Evolutionary conservation across 2,329 filamentous ascomycete species (phyloP).

Genomic region (Decorospora gaudefroyi): DNA sequence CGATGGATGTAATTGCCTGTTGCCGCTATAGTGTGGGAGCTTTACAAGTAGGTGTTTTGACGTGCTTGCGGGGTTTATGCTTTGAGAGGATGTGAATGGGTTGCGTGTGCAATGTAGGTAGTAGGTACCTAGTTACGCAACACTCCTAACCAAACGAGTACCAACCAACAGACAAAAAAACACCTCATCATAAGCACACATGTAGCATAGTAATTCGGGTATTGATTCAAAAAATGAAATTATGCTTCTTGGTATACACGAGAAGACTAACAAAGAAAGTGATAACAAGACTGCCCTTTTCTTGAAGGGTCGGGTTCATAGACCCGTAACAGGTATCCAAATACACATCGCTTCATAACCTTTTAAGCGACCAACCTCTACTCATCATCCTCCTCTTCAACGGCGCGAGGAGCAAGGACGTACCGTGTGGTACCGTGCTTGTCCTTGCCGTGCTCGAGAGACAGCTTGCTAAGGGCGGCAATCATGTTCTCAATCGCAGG

Average conservation of each 20-base stretch:
- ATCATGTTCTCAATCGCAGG: slow-evolving; percentile 70
- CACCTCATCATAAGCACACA: too few relatives aligned
- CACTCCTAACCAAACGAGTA: too few relatives aligned
- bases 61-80: too few relatives aligned
- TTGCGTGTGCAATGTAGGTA: too few relatives aligned
- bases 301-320: slow-evolving; percentile 31
- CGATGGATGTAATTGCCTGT: too few relatives aligned
- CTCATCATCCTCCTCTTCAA: slow-evolving; percentile 57
- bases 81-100: too few relatives aligned
- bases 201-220: too few relatives aligned
- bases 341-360: slow-evolving; percentile 30
- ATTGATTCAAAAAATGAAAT: slow-evolving; percentile 37
- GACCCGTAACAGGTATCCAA: slow-evolving; percentile 34
- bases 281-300: slow-evolving; percentile 37
- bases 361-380: slow-evolving; percentile 31
- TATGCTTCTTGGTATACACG: slow-evolving; percentile 40
- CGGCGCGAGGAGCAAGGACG: slow-evolving; percentile 52
- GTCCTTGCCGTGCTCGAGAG: slow-evolving; percentile 62
- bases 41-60: too few relatives aligned
- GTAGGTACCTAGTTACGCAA: too few relatives aligned
- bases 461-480: slow-evolving; percentile 66
- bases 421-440: slow-evolving; percentile 53
- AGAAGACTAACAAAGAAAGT: slow-evolving; percentile 35
- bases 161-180: too few relatives aligned
- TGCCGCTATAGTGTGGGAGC: too few relatives aligned